Conservation (phyloP, 345 rosid genomes). For the Brassica cretica region DNA sequence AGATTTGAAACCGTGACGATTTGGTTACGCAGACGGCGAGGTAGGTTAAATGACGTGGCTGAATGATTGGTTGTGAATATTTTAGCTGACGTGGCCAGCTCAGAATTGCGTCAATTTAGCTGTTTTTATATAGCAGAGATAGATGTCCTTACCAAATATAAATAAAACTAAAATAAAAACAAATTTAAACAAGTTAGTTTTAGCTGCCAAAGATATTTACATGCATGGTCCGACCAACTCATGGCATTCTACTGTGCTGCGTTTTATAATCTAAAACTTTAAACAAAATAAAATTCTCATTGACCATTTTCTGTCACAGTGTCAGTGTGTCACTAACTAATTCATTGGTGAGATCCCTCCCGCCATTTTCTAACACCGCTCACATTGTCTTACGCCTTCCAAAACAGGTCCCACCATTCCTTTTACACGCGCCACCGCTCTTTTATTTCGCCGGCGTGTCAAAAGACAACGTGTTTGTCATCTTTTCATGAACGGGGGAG, state of each 20-base stretch:
- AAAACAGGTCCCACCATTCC: conserved; percentile 30
- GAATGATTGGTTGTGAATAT: too few species aligned
- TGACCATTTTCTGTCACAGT: conserved; percentile 10
- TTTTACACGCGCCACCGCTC: conserved; percentile 34
- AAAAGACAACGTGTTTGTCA: background rate
- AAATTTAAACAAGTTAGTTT: background rate
- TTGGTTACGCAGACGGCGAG: too few species aligned
- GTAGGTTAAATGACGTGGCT: too few species aligned
- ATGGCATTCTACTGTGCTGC: conserved; percentile 5
- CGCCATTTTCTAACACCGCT: conserved; percentile 38
- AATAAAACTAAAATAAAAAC: background rate
- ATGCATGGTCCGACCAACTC: conserved; percentile 23
- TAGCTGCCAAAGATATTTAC: conserved; percentile 14
- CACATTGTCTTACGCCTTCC: conserved; percentile 22
- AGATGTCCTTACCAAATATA: background rate
- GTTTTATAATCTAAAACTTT: background rate
- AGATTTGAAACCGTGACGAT: too few species aligned
- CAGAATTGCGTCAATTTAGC: too few species aligned
- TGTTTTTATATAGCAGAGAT: background rate
- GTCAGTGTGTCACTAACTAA: conserved; percentile 16
- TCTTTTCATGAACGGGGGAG: conserved; percentile 18
- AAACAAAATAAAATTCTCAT: background rate
- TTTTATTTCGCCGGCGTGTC: background rate
- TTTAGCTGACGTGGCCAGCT: too few species aligned
- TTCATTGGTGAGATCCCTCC: conserved; percentile 32